Percentiles rank a stretch among this genome's conserved stretches.
Conservation (phyloP, 192 early-diverging fungal genomes). For the Pilobolus umbonatus region DNA sequence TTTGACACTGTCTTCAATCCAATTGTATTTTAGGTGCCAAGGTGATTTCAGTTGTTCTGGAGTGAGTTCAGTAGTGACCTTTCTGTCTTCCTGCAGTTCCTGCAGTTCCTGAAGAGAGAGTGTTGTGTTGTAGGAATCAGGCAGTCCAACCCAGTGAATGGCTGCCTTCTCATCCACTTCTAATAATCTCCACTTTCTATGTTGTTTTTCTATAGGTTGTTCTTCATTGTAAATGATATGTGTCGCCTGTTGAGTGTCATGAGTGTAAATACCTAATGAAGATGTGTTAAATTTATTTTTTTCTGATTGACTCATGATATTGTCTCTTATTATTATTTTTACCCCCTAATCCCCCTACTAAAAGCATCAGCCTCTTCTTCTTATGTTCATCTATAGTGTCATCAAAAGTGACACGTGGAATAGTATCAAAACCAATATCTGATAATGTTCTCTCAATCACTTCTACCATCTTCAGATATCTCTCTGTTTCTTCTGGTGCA, state of each 20-base stretch:
- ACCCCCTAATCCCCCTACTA: constrained; percentile 3
- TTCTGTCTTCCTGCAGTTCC: constrained; percentile 47
- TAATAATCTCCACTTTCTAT: constrained; percentile 11
- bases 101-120: constrained; percentile 36
- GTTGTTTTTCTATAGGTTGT: background rate
- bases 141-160: constrained; percentile 68
- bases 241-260: constrained; percentile 9
- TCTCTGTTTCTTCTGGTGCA: constrained; percentile 14
- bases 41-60: constrained; percentile 42
- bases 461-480: constrained; percentile 13
- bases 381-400: constrained; percentile 3
- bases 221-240: constrained; percentile 22
- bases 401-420: constrained; percentile 12
- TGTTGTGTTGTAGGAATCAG: constrained; percentile 62
- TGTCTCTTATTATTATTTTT: background rate
- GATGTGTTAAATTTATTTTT: background rate
- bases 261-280: constrained; percentile 4
- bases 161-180: background rate
- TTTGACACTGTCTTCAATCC: constrained; percentile 65
- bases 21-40: constrained; percentile 59
- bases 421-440: constrained; percentile 12
- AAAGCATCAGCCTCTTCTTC: background rate
- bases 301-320: background rate
- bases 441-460: constrained; percentile 13
- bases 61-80: constrained; percentile 38